These are phyloP conservation scores for Solanum bukasovii DNA, from an alignment of 257 asterid genomes.

Conservation along the genomic window DNA sequence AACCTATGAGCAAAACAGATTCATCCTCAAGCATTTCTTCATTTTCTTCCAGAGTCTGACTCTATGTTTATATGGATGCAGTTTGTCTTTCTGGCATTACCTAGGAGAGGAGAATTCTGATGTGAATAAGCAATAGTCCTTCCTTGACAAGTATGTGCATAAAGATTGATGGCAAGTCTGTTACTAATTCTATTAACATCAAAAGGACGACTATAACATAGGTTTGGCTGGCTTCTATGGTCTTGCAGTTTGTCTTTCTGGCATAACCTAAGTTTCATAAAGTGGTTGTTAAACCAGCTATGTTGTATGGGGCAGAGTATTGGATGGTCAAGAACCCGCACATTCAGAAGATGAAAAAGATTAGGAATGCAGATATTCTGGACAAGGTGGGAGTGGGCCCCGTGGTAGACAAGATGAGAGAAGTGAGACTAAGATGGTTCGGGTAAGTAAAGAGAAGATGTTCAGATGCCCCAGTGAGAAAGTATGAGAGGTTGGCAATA, in stretches of 20 bases:
- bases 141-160: neutral
- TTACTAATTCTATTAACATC: neutral
- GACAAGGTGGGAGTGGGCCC: neutral
- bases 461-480: neutral
- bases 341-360: neutral
- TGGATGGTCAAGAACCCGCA: neutral
- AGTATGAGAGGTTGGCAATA: neutral
- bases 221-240: neutral
- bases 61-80: neutral
- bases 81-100: neutral
- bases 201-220: neutral
- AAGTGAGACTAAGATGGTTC: neutral
- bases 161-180: neutral
- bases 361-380: neutral
- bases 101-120: neutral
- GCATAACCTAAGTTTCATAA: neutral
- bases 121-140: neutral
- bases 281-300: neutral
- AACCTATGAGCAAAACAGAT: neutral
- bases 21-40: neutral
- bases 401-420: neutral
- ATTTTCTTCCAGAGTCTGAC: neutral
- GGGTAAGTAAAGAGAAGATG: neutral
- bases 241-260: neutral
- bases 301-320: neutral